Base-by-base conservation (phyloP, 805 yeast genomes). In the Wickerhamiella australiensis region DNA sequence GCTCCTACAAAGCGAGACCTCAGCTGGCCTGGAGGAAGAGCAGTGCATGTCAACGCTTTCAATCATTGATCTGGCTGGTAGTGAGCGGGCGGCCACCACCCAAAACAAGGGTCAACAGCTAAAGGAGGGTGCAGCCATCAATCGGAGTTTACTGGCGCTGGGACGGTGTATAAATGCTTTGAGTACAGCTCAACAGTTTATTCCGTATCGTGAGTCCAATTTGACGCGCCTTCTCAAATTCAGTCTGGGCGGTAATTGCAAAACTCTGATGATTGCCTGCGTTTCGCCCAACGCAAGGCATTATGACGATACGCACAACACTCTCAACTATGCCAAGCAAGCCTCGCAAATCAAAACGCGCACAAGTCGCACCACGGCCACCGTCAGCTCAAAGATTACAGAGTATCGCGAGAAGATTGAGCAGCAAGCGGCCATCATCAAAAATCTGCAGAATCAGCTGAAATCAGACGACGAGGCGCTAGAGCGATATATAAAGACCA, bases 151-250 rank as follows among this genome's bases (percentile, higher is more conserved):
- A 42, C 66, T 90, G 45, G 95, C 97, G 0, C 70, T 90, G 42
- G 97, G 96, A 0, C 88, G 87, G 60, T 90, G 96, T 65, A 88
- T 90, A 54, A 87, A 86, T 64, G 95, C 96, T 1, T 69, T 88
- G 40, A 85, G 95, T 65, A 87, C 81, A 56, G 76, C 78, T 4
- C 72, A 80, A 50, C 69, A 76, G 46, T 67, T 76, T 52, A 76
- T 90, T 9, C 90, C 90, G 0, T 82, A 80, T 57, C 68, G 94
- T 54, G 94, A 85, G 56, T 82, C 94, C 0, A 69, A 73, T 0
- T 66, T 85, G 49, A 85, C 94, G 0, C 81, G 88, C 77, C 66
- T 85, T 2, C 67, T 85, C 54, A 80, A 79, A 58, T 90, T 83
- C 56, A 78, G 77, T 52, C 66, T 85, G 33, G 86, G 92, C 1